Base-by-base conservation (phyloP, 352 stramenopile genomes). In the Vaucheria bursata region DNA sequence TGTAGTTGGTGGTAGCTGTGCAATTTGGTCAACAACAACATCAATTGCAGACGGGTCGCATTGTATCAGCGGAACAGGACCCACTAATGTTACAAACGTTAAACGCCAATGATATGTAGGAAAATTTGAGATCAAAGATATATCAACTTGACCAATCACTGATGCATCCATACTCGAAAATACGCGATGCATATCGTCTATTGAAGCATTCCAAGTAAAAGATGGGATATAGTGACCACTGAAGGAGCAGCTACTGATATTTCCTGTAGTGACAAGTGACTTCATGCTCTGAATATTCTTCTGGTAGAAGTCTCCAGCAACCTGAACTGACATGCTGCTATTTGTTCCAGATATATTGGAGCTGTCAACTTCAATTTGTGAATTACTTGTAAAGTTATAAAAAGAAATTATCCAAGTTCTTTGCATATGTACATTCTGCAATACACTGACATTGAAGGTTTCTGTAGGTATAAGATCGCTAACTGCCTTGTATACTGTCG, bases 71-170 rank as follows among this genome's bases (percentile, higher is more conserved):
- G 64, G 3, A 8, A 85, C 79, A 35, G 87, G 67, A 0, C 82
- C 87, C 34, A 80, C 59, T 2, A 66, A 79, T n/a, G 71, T 78
- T 1, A 85, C 67, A 71, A 90, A 90, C 0, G 86, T 87, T 0
- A 90, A 65, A 0, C 37, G 53, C 53, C 53, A 68, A 31, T 8
- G 6, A 7, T 8, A 68, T 7, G 53, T 2, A 7, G 53, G 53
- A 8, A 32, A 25, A 36, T 80, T 79, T 32, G 25, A 65, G 35
- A 79, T 64, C 33, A 82, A 73, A 12, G 77, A 79, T 6, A 82
- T 18, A 38, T 84, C 69, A 29, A 73, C 53, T 71, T 59, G 12
- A 29, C 66, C 73, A 25, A 83, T 36, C 34, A 71, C 36, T 3
- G 38, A 66, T 53, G 7, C 2, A 38, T 80, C 77, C 32, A 83